phyloP scores from a whole-genome alignment of 2,329 filamentous ascomycete genomes.

The Sporothrix curviconia region DNA sequence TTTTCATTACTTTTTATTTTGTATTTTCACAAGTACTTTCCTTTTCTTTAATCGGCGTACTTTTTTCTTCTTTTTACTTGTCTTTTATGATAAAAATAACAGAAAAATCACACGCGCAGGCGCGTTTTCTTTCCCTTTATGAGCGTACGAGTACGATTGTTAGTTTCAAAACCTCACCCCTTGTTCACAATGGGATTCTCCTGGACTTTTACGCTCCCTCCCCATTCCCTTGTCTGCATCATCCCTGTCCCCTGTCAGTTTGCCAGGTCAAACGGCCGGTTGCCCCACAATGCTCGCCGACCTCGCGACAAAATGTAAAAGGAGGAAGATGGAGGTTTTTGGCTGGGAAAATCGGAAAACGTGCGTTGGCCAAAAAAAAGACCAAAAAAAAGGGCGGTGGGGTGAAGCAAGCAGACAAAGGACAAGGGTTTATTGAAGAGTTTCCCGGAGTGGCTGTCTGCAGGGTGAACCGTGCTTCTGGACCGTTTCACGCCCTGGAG shows the following conservation, averaged over 20 bases:
- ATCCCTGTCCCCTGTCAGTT: neutral
- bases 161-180: too few relatives aligned
- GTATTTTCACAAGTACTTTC: neutral
- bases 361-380: too few relatives aligned
- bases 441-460: conserved; percentile 7
- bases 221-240: neutral
- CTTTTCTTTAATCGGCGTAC: too few relatives aligned
- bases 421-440: conserved; percentile 6
- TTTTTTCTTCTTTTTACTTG: neutral
- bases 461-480: conserved; percentile 1
- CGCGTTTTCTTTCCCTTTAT: neutral
- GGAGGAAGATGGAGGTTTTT: neutral
- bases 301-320: conserved; percentile 4
- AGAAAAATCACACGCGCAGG: too few relatives aligned
- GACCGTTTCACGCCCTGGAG: conserved; percentile 3
- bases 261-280: neutral
- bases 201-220: too few relatives aligned
- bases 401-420: too few relatives aligned
- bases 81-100: neutral
- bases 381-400: too few relatives aligned
- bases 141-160: too few relatives aligned
- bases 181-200: too few relatives aligned
- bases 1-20: too few relatives aligned
- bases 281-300: conserved; percentile 16
- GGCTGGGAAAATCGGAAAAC: too few relatives aligned